Base-by-base conservation (phyloP, 108 stramenopile genomes). In the Fragilariopsis cylindrus region DNA sequence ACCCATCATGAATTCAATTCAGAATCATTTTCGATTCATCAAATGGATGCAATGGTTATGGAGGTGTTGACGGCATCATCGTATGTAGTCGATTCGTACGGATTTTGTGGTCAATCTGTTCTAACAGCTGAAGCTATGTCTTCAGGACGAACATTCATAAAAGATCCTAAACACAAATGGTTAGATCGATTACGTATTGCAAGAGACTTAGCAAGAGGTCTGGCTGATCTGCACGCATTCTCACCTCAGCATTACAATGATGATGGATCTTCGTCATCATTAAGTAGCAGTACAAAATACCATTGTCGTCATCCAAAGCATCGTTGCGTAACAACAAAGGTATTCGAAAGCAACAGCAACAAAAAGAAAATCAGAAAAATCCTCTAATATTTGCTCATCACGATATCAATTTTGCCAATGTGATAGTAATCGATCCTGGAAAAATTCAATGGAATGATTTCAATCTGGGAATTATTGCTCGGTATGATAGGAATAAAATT, bases 91-190 rank as follows among this genome's bases (percentile, higher is more conserved):
- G 65, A 77, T 13, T 58, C 76, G 18, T 79, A 85, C 74, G 88
- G 80, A 9, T 93, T 88, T 74, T 93, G 92, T 73, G 92, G 86
- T 15, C 80, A 84, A 50, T 87, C 88, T 4, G 85, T 84, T 3
- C 13, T 90, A 15, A 88, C 87, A 19, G 81, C 83, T 50, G 74
- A 57, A 45, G 87, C 84, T 2, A 21, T 40, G 45, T 30, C 40
- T 5, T 50, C 54, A 44, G 82, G 71, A 40, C 71, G 68, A 0
- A 71, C 73, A 41, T 56, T 84, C 21, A 63, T 80, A 58, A 86
- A 82, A 71, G 30, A 77, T 69, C 21, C 42, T n/a, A 42, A 60
- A 4, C 21, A 56, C 16, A 52, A 12, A 7, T 75, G 76, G 18
- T 55, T 73, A 50, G 75, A 85, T 39, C 80, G 87, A 48, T 45